Conservation (phyloP, 768 basidiomycete genomes). For the Naematelia encephala region DNA sequence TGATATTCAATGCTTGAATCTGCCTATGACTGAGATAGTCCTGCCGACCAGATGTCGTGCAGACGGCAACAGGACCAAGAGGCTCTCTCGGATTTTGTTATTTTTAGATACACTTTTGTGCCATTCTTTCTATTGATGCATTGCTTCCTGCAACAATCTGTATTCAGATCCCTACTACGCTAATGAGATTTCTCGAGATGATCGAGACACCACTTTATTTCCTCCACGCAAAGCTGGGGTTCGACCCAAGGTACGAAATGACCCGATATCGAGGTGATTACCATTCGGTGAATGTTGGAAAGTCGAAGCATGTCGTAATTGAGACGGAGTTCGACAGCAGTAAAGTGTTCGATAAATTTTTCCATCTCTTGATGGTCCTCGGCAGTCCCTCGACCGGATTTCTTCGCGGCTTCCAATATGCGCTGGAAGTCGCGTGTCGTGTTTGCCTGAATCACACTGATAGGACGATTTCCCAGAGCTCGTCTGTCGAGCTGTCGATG, state of each 20-base stretch:
- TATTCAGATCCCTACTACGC: too few species aligned
- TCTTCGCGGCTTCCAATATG: conserved; percentile 6
- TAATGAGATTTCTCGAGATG: too few species aligned
- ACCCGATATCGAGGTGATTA: conserved; percentile 14
- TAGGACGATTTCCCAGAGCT: conserved; percentile 15
- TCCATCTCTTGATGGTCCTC: conserved; percentile 14
- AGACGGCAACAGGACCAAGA: too few species aligned
- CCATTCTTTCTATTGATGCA: too few species aligned
- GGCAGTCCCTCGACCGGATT: conserved; percentile 8
- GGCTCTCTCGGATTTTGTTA: too few species aligned
- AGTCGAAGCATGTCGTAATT: conserved; percentile 8
- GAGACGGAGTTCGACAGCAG: conserved; percentile 11
- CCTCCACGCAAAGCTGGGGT: conserved; percentile 19
- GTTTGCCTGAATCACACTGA: conserved; percentile 17
- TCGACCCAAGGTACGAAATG: conserved; percentile 15
- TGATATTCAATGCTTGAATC: too few species aligned
- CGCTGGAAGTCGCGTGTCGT: conserved; percentile 12
- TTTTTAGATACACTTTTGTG: too few species aligned
- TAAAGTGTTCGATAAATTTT: conserved; percentile 9
- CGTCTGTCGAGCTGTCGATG: conserved; percentile 17
- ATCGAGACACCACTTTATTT: conserved; percentile 20
- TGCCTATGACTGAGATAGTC: too few species aligned
- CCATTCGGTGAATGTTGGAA: conserved; percentile 12
- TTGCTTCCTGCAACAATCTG: too few species aligned
- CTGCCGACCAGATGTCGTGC: too few species aligned